A percentile compares a stretch with the other conserved stretches of the same genome.
phyloP scores from a whole-genome alignment of 2,329 filamentous ascomycete genomes.

The Emericellopsis cladophorae region DNA sequence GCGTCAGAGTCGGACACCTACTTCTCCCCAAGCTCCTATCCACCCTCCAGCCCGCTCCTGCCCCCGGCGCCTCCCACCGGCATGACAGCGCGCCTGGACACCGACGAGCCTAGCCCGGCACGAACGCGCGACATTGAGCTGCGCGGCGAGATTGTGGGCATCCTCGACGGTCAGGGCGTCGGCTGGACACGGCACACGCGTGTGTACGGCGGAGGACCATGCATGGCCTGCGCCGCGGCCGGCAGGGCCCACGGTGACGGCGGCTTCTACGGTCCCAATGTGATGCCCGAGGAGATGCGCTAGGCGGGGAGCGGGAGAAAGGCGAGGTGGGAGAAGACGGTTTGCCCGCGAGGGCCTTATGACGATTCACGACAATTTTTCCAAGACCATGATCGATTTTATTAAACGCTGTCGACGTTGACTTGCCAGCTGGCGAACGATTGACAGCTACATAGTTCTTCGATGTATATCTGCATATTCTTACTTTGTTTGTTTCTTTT shows the following conservation, averaged over 20 bases:
- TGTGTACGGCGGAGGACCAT: conserved; percentile 45
- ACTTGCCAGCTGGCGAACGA: too few relatives aligned
- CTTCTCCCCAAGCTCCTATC: conserved; percentile 35
- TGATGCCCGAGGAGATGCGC: conserved; percentile 5
- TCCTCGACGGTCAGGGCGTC: conserved; percentile 31
- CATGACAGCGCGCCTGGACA: conserved; percentile 11
- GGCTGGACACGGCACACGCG: conserved; percentile 46
- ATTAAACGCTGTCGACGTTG: too few relatives aligned
- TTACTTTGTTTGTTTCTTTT: too few relatives aligned
- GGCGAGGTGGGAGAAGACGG: too few relatives aligned
- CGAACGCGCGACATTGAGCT: conserved; percentile 24
- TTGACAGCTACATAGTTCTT: too few relatives aligned
- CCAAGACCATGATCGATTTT: too few relatives aligned
- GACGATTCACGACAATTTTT: too few relatives aligned
- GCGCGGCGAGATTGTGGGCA: conserved; percentile 36
- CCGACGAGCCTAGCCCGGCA: conserved; percentile 8
- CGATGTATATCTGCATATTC: too few relatives aligned
- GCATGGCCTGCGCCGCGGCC: conserved; percentile 39
- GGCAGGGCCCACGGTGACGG: conserved; percentile 27
- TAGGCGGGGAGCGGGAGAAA: not conserved
- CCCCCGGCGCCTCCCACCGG: conserved; percentile 30
- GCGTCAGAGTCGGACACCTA: conserved; percentile 11
- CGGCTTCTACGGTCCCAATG: conserved; percentile 34
- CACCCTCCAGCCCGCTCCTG: conserved; percentile 31
- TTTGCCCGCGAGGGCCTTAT: too few relatives aligned